Conservation (phyloP, 805 yeast genomes). For the Candida arabinofermentans region DNA sequence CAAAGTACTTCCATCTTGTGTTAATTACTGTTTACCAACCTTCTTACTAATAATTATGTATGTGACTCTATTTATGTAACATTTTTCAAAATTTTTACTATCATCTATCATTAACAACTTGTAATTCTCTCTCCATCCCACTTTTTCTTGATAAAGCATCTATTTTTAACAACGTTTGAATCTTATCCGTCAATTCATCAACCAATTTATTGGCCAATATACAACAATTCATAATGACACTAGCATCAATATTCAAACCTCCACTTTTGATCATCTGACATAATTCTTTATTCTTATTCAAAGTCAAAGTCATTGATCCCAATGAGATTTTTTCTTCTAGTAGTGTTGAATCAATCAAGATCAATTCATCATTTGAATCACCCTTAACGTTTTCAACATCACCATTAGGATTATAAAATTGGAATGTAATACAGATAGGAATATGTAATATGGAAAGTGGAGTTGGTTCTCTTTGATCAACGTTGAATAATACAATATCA, state of each 20-base stretch:
- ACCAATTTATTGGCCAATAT: constrained; percentile 63
- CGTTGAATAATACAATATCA: constrained; percentile 60
- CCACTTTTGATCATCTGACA: constrained; percentile 91
- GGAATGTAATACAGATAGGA: constrained; percentile 85
- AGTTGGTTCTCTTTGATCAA: constrained; percentile 81
- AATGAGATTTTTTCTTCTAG: constrained; percentile 74
- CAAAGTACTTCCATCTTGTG: no score
- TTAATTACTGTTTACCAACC: no score
- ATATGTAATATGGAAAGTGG: constrained; percentile 81
- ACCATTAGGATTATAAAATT: constrained; percentile 70
- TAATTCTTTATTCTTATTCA: constrained; percentile 85
- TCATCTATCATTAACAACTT: constrained; percentile 30
- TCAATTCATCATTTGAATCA: constrained; percentile 52
- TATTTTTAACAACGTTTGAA: constrained; percentile 48
- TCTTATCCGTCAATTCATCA: constrained; percentile 57
- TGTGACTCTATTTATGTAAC: background rate
- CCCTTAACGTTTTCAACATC: constrained; percentile 71
- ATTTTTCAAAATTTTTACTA: background rate
- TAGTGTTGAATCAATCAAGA: constrained; percentile 69
- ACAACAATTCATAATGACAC: constrained; percentile 62
- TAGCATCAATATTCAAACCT: constrained; percentile 77
- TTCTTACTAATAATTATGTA: background rate
- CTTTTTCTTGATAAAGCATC: constrained; percentile 39
- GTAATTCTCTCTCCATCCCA: constrained; percentile 24
- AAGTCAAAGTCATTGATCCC: constrained; percentile 78